Conservation (phyloP, 2,329 filamentous ascomycete species). For the Exophiala xenobiotica region DNA sequence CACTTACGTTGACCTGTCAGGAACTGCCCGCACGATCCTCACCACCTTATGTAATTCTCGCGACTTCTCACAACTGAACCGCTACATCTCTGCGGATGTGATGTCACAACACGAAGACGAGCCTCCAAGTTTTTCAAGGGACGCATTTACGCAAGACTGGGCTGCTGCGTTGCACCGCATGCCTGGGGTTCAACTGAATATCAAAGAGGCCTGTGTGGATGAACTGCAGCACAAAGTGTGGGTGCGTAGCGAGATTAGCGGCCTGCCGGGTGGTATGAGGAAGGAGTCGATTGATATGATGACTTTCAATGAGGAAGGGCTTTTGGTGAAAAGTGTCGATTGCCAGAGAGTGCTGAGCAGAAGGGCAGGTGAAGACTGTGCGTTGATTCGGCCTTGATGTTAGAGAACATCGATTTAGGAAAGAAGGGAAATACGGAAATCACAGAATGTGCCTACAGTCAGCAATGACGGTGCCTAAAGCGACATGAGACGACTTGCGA, state of each 20-base stretch:
- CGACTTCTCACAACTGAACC: neutral
- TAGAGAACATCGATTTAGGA: too few relatives aligned
- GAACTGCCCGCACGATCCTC: neutral
- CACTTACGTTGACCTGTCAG: slow-evolving; percentile 1
- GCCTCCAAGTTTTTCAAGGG: neutral
- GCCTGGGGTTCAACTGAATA: slow-evolving; percentile 11
- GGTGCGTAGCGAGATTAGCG: slow-evolving; percentile 17
- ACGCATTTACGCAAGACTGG: neutral
- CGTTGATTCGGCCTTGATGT: neutral
- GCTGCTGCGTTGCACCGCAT: neutral
- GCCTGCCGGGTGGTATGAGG: slow-evolving; percentile 8
- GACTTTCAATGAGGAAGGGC: slow-evolving; percentile 10
- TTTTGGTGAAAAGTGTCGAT: slow-evolving; percentile 14
- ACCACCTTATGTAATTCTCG: neutral
- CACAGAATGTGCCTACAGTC: too few relatives aligned
- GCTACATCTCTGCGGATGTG: neutral
- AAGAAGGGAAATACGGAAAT: too few relatives aligned
- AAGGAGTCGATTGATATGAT: slow-evolving; percentile 19
- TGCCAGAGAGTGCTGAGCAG: slow-evolving; percentile 4
- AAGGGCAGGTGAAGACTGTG: neutral
- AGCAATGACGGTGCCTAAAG: too few relatives aligned
- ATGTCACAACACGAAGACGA: neutral
- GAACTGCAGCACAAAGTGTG: slow-evolving; percentile 17
- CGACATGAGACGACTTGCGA: too few relatives aligned
- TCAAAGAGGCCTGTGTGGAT: slow-evolving; percentile 19